Evolutionary conservation across 139 green algal species (phyloP), one percentile per base, ranked within the genome.

Genomic region (Chlorella ohadii): DNA sequence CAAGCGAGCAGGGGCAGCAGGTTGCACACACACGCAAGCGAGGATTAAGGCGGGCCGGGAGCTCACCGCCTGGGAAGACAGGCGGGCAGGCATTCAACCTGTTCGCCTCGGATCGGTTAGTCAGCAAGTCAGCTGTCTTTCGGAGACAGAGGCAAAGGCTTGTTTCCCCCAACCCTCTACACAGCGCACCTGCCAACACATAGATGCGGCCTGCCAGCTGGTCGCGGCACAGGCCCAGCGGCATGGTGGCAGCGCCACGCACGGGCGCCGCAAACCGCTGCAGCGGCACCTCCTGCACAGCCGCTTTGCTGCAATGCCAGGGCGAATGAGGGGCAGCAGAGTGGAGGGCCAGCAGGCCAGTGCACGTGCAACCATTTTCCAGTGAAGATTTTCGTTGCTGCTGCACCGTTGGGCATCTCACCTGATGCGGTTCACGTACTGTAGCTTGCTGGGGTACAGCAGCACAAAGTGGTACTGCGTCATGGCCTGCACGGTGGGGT

Each of bases 391-490:
- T 51, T 6, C 44, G 9, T 9, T 9, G 44, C 44, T 51, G 44
- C 44, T 16, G 9, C 6, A 9, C 44, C 44, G 44, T 9, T 51
- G 44, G 44, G 6, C 44, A 51, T 9, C 44, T 51, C n/a, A 59
- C 51, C 88, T 94, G 59, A 93, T 81, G 12, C 88, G 86, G 86
- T 96, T 97, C 28, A 97, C 78, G 22, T 86, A 89, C 19, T 86
- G 80, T 78, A 97, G 75, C 61, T 85, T 85, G 84, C 86, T 87
- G 44, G 76, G 72, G 64, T 88, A 89, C 33, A 98, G 87, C 83
- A 98, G 85, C 68, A 97, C 77, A 39, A 95, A 87, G 81, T 98
- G 94, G 87, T 92, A 94, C 78, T 95, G 90, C 9, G 91, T 97
- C 65, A 95, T 67, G 1, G 88, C 91, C 91, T 93, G 90, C 72